phyloP scores from a whole-genome alignment of 1,284 basidiomycete genomes.

The Phlebopus sp. region DNA sequence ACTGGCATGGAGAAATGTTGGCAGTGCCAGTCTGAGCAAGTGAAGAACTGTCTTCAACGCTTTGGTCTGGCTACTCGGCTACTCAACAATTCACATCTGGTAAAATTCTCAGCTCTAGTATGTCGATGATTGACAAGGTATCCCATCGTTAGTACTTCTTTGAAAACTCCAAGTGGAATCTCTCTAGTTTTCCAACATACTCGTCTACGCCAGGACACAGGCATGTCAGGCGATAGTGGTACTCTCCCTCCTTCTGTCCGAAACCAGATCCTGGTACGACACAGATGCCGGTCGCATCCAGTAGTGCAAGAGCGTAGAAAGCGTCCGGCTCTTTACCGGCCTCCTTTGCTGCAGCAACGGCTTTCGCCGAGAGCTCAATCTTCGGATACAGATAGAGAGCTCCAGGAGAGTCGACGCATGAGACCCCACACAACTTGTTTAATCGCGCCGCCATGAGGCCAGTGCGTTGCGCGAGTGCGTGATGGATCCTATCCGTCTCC shows the following conservation, averaged over 20 bases:
- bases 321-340: slow-evolving; percentile 81
- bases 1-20: not conserved
- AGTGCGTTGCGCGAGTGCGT: slow-evolving; percentile 70
- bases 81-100: no score
- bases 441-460: slow-evolving; percentile 73
- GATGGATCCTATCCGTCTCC: slow-evolving; percentile 80
- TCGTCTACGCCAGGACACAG: slow-evolving; percentile 89
- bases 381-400: slow-evolving; percentile 87
- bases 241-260: slow-evolving; percentile 84
- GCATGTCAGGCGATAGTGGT: slow-evolving; percentile 87
- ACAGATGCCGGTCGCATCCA: slow-evolving; percentile 91
- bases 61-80: no score
- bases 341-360: slow-evolving; percentile 68
- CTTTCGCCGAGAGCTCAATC: slow-evolving; percentile 68
- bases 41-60: no score
- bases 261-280: slow-evolving; percentile 91
- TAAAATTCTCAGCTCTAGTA: no score
- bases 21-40: not conserved
- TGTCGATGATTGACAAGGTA: not conserved
- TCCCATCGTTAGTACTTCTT: slow-evolving; percentile 52
- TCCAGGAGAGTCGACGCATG: slow-evolving; percentile 86
- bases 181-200: slow-evolving; percentile 81
- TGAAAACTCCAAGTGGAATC: slow-evolving; percentile 80
- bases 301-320: slow-evolving; percentile 79
- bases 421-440: slow-evolving; percentile 76